Evolutionary conservation across 129 eudicot species (phyloP).

Genomic region (Logfia minima): DNA sequence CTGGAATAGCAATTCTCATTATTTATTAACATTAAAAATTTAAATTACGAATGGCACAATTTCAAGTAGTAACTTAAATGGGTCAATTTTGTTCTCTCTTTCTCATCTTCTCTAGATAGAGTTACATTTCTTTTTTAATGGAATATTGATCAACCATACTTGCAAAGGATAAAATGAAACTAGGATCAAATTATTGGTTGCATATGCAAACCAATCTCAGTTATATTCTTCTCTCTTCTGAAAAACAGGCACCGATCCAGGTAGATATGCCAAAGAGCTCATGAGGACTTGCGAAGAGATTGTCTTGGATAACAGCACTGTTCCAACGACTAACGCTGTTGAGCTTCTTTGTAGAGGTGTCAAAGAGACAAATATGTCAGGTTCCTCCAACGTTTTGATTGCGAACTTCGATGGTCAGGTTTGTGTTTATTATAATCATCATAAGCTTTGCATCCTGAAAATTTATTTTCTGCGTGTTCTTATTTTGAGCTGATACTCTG

Average conservation of each 20-base stretch:
- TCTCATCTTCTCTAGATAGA: constrained; percentile 9
- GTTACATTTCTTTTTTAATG: neutral
- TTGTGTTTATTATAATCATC: constrained; percentile 17
- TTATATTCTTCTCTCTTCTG: constrained; percentile 12
- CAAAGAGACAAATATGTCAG: constrained; percentile 54
- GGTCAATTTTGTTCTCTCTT: neutral
- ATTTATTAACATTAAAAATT: neutral
- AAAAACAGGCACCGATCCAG: constrained; percentile 61
- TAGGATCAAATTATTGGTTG: neutral
- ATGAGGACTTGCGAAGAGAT: constrained; percentile 63
- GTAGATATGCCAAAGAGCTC: constrained; percentile 68
- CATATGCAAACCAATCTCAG: constrained; percentile 14
- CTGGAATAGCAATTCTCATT: neutral
- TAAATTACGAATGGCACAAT: neutral
- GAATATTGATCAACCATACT: too few relatives aligned
- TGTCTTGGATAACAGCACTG: constrained; percentile 32
- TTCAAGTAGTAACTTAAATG: neutral
- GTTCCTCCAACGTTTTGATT: constrained; percentile 68
- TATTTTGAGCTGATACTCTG: neutral
- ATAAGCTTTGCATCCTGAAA: neutral
- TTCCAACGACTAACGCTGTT: constrained; percentile 39
- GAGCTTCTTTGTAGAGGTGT: constrained; percentile 66
- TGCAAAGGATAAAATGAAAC: neutral
- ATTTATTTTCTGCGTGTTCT: neutral
- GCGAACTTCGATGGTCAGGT: constrained; percentile 84